These are phyloP conservation scores for Tolypocladium capitatum DNA, from an alignment of 2,329 filamentous ascomycete species.

Conservation along the genomic window DNA sequence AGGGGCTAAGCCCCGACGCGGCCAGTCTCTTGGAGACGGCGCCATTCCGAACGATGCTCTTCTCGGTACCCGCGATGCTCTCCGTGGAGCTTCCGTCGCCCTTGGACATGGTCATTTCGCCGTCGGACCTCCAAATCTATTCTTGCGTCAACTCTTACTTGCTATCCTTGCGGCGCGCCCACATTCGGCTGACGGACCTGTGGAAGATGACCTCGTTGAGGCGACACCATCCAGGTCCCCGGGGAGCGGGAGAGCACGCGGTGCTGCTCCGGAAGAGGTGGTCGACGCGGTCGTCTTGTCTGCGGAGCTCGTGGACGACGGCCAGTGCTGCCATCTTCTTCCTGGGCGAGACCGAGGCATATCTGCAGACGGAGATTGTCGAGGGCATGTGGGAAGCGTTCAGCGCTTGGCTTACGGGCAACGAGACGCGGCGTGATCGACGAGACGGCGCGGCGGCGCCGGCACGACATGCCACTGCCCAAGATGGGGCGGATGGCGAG, in stretches of 20 bases:
- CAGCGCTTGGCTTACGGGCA: constrained; percentile 54
- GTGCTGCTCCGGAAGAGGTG: constrained; percentile 50
- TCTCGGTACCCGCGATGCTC: constrained; percentile 59
- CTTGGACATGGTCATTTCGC: constrained; percentile 73
- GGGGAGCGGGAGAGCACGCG: constrained; percentile 46
- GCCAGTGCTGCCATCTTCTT: constrained; percentile 81
- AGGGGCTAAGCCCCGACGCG: constrained; percentile 18
- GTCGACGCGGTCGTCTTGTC: constrained; percentile 46
- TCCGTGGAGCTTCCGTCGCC: constrained; percentile 64
- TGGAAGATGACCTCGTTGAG: constrained; percentile 78
- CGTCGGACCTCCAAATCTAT: constrained; percentile 65
- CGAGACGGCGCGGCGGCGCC: constrained; percentile 11
- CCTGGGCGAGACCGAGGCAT: constrained; percentile 73
- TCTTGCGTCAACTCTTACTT: constrained; percentile 80
- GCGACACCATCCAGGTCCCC: constrained; percentile 60
- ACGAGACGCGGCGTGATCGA: constrained; percentile 16
- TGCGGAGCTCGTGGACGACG: constrained; percentile 83
- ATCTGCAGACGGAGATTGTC: constrained; percentile 82
- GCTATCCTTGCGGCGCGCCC: constrained; percentile 70
- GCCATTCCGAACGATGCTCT: constrained; percentile 67
- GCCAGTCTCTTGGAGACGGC: constrained; percentile 29
- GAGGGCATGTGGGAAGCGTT: constrained; percentile 71
- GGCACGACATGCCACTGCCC: constrained; percentile 2
- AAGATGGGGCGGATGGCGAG: not conserved
- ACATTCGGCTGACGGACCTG: constrained; percentile 69